Evolutionary conservation across 345 rosid species (phyloP).

Genomic region (Syzygium aromaticum): DNA sequence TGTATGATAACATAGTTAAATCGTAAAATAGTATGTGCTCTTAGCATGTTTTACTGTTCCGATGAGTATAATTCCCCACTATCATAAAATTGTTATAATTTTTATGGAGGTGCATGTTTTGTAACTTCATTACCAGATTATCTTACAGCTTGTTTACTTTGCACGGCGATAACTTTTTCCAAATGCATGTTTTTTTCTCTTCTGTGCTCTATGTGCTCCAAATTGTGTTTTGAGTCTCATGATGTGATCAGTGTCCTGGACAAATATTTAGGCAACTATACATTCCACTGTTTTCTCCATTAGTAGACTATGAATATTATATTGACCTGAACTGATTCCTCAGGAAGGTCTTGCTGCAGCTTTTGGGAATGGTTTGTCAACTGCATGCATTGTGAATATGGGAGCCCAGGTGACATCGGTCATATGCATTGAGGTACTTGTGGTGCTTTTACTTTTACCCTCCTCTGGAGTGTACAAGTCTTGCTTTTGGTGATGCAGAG

Average conservation of each 20-base stretch:
- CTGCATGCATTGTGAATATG: conserved; percentile 81
- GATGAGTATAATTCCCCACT: not conserved
- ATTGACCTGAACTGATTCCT: not conserved
- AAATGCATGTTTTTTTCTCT: not conserved
- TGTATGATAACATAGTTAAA: not conserved
- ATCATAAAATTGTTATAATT: not conserved
- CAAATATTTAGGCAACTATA: not conserved
- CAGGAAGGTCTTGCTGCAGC: conserved; percentile 93
- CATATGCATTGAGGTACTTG: conserved; percentile 77
- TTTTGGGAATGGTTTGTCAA: conserved; percentile 90
- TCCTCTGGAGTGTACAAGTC: not conserved
- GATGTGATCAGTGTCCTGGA: not conserved
- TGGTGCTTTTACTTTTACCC: not conserved
- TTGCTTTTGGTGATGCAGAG: not conserved
- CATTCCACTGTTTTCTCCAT: not conserved
- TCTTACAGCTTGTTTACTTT: not conserved
- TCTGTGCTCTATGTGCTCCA: not conserved
- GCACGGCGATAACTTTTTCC: not conserved
- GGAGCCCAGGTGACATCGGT: conserved; percentile 89
- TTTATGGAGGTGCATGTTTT: not conserved
- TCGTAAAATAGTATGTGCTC: not conserved
- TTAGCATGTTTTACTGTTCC: not conserved
- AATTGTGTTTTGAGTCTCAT: not conserved
- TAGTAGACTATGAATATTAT: not conserved
- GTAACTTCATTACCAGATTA: not conserved